Conservation (phyloP, 1,139 yeast species). For the Yamadazyma oceani region DNA sequence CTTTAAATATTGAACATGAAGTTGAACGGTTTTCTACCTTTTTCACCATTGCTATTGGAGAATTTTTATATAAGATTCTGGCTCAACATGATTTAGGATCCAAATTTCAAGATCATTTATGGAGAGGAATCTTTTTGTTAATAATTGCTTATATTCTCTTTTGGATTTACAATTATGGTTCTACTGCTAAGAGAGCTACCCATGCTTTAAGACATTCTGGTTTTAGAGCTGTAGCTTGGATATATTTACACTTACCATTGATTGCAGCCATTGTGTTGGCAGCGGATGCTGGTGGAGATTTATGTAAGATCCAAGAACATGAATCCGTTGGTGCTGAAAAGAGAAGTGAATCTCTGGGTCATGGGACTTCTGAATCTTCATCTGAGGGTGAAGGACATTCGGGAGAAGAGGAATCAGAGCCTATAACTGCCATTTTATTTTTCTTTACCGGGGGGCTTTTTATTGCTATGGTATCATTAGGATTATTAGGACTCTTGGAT, state of each 20-base stretch:
- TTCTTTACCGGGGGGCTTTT: slow-evolving; percentile 53
- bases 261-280: slow-evolving; percentile 52
- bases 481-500: slow-evolving; percentile 40
- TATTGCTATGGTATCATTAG: slow-evolving; percentile 36
- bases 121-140: slow-evolving; percentile 51
- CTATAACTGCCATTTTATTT: slow-evolving; percentile 41
- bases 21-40: slow-evolving; percentile 61
- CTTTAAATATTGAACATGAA: slow-evolving; percentile 66
- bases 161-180: slow-evolving; percentile 58
- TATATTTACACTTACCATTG: slow-evolving; percentile 53
- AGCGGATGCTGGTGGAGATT: slow-evolving; percentile 64
- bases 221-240: slow-evolving; percentile 47
- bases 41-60: slow-evolving; percentile 66
- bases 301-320: slow-evolving; percentile 25
- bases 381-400: too few relatives aligned
- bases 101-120: slow-evolving; percentile 46
- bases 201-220: slow-evolving; percentile 58
- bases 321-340: slow-evolving; percentile 3
- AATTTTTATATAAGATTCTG: slow-evolving; percentile 59
- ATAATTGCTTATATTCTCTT: slow-evolving; percentile 51
- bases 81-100: slow-evolving; percentile 47
- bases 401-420: slow-evolving; percentile 26
- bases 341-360: neutral
- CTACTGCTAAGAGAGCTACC: slow-evolving; percentile 47
- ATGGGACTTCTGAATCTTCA: too few relatives aligned